These are phyloP conservation scores for Rhexocercosporidium sp. DNA, from an alignment of 2,329 filamentous ascomycete species.

Conservation along the genomic window DNA sequence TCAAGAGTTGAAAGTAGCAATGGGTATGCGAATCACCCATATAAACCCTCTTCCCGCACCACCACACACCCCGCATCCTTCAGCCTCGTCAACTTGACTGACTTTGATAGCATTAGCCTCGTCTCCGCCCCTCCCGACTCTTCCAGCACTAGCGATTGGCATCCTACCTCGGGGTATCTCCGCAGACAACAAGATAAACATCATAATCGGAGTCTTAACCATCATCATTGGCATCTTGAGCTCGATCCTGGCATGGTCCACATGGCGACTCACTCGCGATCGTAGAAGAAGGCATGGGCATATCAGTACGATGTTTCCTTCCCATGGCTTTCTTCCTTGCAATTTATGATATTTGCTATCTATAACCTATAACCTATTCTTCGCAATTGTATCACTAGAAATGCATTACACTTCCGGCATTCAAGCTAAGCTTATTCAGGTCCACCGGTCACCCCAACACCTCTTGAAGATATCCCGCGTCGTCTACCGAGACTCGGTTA, in stretches of 20 bases:
- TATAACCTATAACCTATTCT: too few species aligned
- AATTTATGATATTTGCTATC: too few species aligned
- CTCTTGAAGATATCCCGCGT: neutral
- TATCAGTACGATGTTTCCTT: neutral
- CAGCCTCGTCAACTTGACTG: neutral
- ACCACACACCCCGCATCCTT: neutral
- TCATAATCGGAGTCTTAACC: conserved; percentile 17
- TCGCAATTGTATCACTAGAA: too few species aligned
- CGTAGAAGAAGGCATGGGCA: neutral
- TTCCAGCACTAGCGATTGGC: neutral
- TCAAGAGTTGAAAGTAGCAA: too few species aligned
- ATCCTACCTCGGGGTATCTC: neutral
- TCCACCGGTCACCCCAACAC: neutral
- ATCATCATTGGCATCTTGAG: conserved; percentile 9
- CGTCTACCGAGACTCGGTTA: neutral
- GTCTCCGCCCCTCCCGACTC: neutral
- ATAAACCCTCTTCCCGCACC: too few species aligned
- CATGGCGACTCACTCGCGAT: conserved; percentile 14
- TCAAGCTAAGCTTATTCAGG: neutral
- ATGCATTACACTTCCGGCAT: too few species aligned
- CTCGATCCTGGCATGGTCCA: conserved; percentile 18
- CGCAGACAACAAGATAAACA: conserved; percentile 13
- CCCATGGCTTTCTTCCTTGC: too few species aligned
- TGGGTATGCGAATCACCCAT: too few species aligned
- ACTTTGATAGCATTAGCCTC: neutral